Base-by-base conservation (phyloP, 352 stramenopile species). In the Aphanomyces astaci region DNA sequence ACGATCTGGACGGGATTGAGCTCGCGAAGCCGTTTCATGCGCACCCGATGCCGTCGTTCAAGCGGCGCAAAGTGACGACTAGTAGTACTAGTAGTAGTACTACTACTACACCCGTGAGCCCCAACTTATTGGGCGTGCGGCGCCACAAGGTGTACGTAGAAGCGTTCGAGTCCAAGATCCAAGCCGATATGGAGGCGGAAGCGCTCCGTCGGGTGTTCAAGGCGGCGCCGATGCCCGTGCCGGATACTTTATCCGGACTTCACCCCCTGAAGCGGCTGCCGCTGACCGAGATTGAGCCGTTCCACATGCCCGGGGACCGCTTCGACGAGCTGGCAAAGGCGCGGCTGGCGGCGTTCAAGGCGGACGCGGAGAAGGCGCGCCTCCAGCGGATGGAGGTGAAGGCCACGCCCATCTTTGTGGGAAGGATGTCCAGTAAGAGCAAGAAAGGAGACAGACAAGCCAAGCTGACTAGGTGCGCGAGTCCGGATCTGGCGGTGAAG, bases 1-100 rank as follows among this genome's bases (percentile, higher is more conserved):
- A 45, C 15, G 60, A 67, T 25, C 13, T 43, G 2, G 60, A 67
- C 30, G 60, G 22, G 60, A 67, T 67, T 3, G 60, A 67, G 48
- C 43, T 67, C 2, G 60, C 39, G 1, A 67, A 67, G 60, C 36
- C 9, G n/a, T 67, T 67, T n/a, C 45, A 59, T 25, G 60, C 60
- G 2, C 22, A 17, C 17, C 60, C 60, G 4, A 39, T 67, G 15
- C 60, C 39, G 36, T 15, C 39, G 17, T 13, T 45, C 3, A 51
- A 51, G 55, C 17, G 17, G 15, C 32, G 57, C 24, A 39, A 27
- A 24, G 45, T 54, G 5, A 15, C 30, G 28, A 9, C 60, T 25
- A 15, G 40, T 49, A 15, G 15, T 15, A 1, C 48, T 7, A 55
- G 27, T 25, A 55, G 27, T 10, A 31, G 10, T 10, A 25, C n/a